phyloP scores from a whole-genome alignment of 352 stramenopile species.

The Phytophthora pini region DNA sequence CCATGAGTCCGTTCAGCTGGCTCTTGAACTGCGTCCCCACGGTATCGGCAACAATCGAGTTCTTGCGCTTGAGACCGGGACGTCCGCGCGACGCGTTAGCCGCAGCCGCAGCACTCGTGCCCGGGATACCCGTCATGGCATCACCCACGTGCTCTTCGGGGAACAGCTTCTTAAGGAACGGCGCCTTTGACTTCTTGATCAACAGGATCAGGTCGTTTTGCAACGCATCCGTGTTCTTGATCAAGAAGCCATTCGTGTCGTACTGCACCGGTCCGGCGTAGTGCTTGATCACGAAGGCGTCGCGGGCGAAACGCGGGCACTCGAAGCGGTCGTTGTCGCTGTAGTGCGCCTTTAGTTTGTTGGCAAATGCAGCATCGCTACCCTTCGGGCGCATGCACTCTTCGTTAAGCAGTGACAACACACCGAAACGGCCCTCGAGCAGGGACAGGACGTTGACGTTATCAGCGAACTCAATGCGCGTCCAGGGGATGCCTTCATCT shows the following conservation, averaged over 20 bases:
- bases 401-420: conserved; percentile 95
- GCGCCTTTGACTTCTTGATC: conserved; percentile 70
- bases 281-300: conserved; percentile 95
- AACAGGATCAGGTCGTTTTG: conserved; percentile 92
- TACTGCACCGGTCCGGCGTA: conserved; percentile 97
- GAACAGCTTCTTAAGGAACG: conserved; percentile 85
- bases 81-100: conserved; percentile 33
- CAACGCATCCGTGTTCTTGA: conserved; percentile 97
- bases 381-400: conserved; percentile 91
- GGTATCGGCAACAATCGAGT: conserved; percentile 85
- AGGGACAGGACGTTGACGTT: conserved; percentile 93
- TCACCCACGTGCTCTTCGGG: conserved; percentile 69
- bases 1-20: conserved; percentile 94
- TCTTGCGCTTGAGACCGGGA: conserved; percentile 70
- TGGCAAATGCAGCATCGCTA: conserved; percentile 84
- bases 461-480: conserved; percentile 91
- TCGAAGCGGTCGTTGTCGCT: conserved; percentile 90
- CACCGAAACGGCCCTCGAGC: conserved; percentile 87
- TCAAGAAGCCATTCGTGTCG: conserved; percentile 92
- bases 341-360: conserved; percentile 91
- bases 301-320: conserved; percentile 77
- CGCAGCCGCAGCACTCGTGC: conserved; percentile 22
- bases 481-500: conserved; percentile 94
- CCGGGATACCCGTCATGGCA: conserved; percentile 48
- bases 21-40: conserved; percentile 93